These are phyloP conservation scores for Aspergillus udagawae DNA, from an alignment of 2,329 filamentous ascomycete genomes.

Conservation along the genomic window DNA sequence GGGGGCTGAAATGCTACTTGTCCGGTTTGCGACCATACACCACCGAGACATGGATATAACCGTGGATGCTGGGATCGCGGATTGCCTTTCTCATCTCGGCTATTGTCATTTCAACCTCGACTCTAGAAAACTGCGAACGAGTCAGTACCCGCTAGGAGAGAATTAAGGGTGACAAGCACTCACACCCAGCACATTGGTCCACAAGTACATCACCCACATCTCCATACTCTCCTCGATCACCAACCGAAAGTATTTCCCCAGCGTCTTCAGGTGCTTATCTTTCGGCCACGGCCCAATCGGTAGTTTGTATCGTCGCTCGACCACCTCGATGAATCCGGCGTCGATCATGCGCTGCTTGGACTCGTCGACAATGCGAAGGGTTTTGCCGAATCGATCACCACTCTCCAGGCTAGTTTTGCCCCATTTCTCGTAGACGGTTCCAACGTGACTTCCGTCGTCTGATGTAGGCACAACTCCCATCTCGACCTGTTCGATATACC, in stretches of 20 bases:
- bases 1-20: background rate
- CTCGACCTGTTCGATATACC: slow-evolving; percentile 39
- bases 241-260: slow-evolving; percentile 20
- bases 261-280: slow-evolving; percentile 13
- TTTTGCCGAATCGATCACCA: slow-evolving; percentile 27
- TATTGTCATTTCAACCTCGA: background rate
- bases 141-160: background rate
- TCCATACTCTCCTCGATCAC: slow-evolving; percentile 27
- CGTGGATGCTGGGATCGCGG: background rate
- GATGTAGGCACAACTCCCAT: slow-evolving; percentile 36
- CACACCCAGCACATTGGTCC: slow-evolving; percentile 24
- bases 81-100: background rate
- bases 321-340: slow-evolving; percentile 24
- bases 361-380: slow-evolving; percentile 22
- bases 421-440: slow-evolving; percentile 27
- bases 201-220: slow-evolving; percentile 24
- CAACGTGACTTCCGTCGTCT: slow-evolving; percentile 34
- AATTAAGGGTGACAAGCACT: background rate
- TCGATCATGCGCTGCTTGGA: slow-evolving; percentile 19
- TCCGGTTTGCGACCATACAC: background rate
- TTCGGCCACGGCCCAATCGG: slow-evolving; percentile 22
- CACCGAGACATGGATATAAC: background rate
- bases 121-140: background rate
- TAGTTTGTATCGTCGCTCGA: slow-evolving; percentile 21
- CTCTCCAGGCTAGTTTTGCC: slow-evolving; percentile 12